Evolutionary conservation across 2,329 filamentous ascomycete genomes (phyloP), one percentile per base, ranked within the genome.

Genomic region (Ascochyta lentis): DNA sequence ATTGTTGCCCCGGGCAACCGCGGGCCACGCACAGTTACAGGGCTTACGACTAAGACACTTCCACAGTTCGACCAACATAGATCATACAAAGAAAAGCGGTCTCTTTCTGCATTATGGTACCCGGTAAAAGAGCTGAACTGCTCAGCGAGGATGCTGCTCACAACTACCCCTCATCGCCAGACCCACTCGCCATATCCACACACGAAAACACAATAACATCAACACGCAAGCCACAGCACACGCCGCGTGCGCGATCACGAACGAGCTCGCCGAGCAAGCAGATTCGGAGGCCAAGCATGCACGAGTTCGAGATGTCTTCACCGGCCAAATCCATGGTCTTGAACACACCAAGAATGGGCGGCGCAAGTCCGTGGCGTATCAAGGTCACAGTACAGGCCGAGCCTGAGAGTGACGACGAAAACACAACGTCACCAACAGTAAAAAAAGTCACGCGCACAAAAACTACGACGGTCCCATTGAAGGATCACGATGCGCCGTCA

Each of bases 361-460:
- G 71, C 49, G 72, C 69, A 27, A 81, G 77, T 61, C 80, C 80
- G 19, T 81, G 78, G 78, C 75, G 76, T 54, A 80, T 82, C 67
- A 80, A 78, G 52, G 79, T 82, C 50, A 82, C 80, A 1, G 80
- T 82, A 9, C 70, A 82, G 60, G 78, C 79, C 13, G 78, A 81
- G 59, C 78, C 77, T 34, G 69, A 70, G 16, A 69, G 63, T 50
- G 71, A 76, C 47, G 64, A 63, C 33, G 73, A 75, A 35, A 70
- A 72, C 52, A 45, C 60, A 10, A 54, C 60, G 43, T 75, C 73
- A 10, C 74, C 73, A 16, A 69, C 61, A 10, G 63, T 69, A 4
- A 66, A 65, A 42, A 68, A 61, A 29, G 52, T 65, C 16, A 69
- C 65, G 19, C 61, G 70, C 29, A 72, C 70, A 16, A 69, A 66